Evolutionary conservation across 805 yeast genomes (phyloP).

Genomic region (Wickerhamomyces ciferrii): DNA sequence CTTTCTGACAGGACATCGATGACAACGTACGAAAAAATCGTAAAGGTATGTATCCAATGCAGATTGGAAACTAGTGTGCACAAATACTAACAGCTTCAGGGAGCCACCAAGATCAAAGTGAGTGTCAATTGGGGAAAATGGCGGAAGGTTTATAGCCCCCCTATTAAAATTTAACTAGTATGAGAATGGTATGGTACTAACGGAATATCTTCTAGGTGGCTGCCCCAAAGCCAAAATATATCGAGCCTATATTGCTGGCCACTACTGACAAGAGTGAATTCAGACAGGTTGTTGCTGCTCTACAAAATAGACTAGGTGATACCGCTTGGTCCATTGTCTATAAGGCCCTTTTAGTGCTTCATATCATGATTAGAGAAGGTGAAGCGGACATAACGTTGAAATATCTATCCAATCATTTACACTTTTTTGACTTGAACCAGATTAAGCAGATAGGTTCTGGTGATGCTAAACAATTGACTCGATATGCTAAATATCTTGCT

Average conservation of each 20-base stretch:
- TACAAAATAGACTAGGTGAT: slow-evolving; percentile 62
- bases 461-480: slow-evolving; percentile 52
- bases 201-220: slow-evolving; percentile 51
- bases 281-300: slow-evolving; percentile 59
- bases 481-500: slow-evolving; percentile 68
- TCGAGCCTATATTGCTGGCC: slow-evolving; percentile 79
- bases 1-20: slow-evolving; percentile 20
- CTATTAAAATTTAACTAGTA: not conserved
- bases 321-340: slow-evolving; percentile 89
- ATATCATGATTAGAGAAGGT: slow-evolving; percentile 91
- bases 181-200: not conserved
- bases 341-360: slow-evolving; percentile 80
- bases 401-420: slow-evolving; percentile 46
- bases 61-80: not conserved
- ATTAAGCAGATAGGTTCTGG: slow-evolving; percentile 27
- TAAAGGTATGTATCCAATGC: slow-evolving; percentile 39
- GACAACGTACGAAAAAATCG: slow-evolving; percentile 71
- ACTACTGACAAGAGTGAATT: slow-evolving; percentile 41
- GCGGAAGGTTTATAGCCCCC: not conserved
- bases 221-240: slow-evolving; percentile 95
- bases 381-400: slow-evolving; percentile 67
- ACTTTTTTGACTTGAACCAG: slow-evolving; percentile 43
- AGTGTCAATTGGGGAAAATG: slow-evolving; percentile 5
- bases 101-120: slow-evolving; percentile 63
- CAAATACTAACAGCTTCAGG: slow-evolving; percentile 24